Evolutionary conservation across 2,329 filamentous ascomycete species (phyloP).

Genomic region (Penicillium hordei): DNA sequence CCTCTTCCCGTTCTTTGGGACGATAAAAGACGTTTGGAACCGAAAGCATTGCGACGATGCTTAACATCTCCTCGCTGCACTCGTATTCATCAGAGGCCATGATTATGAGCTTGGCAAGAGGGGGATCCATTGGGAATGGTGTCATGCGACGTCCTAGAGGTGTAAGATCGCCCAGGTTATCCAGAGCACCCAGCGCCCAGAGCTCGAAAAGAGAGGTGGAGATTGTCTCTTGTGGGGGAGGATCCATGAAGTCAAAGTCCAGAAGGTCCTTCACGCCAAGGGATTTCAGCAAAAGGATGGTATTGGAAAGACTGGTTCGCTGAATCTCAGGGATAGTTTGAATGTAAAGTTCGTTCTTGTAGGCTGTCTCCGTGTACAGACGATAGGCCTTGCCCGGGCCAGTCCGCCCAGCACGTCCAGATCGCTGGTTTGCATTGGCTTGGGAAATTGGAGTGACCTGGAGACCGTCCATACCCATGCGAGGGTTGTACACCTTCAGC

Average conservation of each 20-base stretch:
- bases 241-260: slow-evolving; percentile 99
- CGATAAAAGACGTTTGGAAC: slow-evolving; percentile 97
- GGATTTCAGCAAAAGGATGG: slow-evolving; percentile 88
- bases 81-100: slow-evolving; percentile 84
- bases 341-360: slow-evolving; percentile 92
- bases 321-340: slow-evolving; percentile 98
- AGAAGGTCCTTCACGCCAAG: slow-evolving; percentile 90
- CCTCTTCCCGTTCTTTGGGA: slow-evolving; percentile 93
- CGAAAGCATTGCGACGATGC: slow-evolving; percentile 96
- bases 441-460: slow-evolving; percentile 98
- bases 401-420: slow-evolving; percentile 89
- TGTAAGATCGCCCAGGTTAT: slow-evolving; percentile 91
- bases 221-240: slow-evolving; percentile 95
- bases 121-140: slow-evolving; percentile 96
- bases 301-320: slow-evolving; percentile 92
- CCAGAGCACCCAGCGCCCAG: slow-evolving; percentile 90
- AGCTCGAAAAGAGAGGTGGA: slow-evolving; percentile 96
- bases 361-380: slow-evolving; percentile 90
- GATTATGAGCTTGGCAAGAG: slow-evolving; percentile 90
- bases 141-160: slow-evolving; percentile 89
- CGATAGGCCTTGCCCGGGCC: slow-evolving; percentile 94
- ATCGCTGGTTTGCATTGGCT: slow-evolving; percentile 89
- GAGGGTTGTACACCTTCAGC: slow-evolving; percentile 96
- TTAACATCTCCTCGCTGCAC: slow-evolving; percentile 97
- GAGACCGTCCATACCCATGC: slow-evolving; percentile 98